Evolutionary conservation across 2,329 filamentous ascomycete species (phyloP).

Genomic region (Fusarium sp.): DNA sequence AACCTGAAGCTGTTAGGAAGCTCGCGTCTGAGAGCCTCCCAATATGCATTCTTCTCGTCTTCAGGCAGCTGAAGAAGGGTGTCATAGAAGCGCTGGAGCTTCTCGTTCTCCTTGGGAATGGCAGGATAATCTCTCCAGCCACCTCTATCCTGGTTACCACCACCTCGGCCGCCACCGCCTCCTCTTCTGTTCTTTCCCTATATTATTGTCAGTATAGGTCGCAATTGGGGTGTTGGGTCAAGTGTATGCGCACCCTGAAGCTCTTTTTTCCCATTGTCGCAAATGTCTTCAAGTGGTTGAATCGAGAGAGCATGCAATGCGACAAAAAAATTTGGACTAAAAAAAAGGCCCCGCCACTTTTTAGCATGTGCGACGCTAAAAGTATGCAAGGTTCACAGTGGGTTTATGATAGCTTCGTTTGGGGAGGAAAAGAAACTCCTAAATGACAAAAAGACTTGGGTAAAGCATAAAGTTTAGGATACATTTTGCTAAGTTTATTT

Average conservation of each 20-base stretch:
- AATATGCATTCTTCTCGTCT: slow-evolving; percentile 82
- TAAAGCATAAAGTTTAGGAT: too few relatives aligned
- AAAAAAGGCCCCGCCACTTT: slow-evolving; percentile 36
- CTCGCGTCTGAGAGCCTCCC: slow-evolving; percentile 83
- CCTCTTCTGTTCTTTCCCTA: slow-evolving; percentile 52
- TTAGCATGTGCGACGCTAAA: slow-evolving; percentile 38
- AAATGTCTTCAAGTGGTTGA: slow-evolving; percentile 36
- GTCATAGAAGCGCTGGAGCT: slow-evolving; percentile 89
- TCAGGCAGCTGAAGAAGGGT: slow-evolving; percentile 77
- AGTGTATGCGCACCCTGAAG: slow-evolving; percentile 46
- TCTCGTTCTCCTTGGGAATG: slow-evolving; percentile 80
- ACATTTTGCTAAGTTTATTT: too few relatives aligned
- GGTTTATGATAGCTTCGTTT: background rate
- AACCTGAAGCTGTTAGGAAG: slow-evolving; percentile 98
- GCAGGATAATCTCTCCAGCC: slow-evolving; percentile 50
- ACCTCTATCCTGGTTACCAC: slow-evolving; percentile 35
- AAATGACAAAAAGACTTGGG: too few relatives aligned
- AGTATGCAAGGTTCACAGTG: slow-evolving; percentile 13
- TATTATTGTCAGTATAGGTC: slow-evolving; percentile 25
- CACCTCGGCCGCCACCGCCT: slow-evolving; percentile 48
- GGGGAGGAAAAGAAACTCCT: too few relatives aligned
- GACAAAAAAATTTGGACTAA: slow-evolving; percentile 41
- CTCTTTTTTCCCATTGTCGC: slow-evolving; percentile 51
- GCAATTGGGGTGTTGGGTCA: slow-evolving; percentile 15
- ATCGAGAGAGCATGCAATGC: slow-evolving; percentile 25